Evolutionary conservation across 306 rosid species (phyloP), one percentile per base, ranked within the genome.

Genomic region (Fragaria vesca): DNA sequence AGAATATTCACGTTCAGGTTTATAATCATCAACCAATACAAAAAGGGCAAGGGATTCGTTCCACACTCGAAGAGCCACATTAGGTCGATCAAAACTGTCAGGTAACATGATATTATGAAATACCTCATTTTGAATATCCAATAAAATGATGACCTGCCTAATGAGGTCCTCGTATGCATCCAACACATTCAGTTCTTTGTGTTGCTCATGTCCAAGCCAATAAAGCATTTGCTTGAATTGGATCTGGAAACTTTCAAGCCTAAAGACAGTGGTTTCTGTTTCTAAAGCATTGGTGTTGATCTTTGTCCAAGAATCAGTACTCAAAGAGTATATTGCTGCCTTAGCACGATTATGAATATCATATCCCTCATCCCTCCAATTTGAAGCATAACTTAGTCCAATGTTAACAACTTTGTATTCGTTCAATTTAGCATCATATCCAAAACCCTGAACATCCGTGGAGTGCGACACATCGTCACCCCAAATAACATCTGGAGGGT

Each of bases 221-320:
- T 34, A 65, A 63, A 62, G 66, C 50, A 77, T 63, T 28, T 55
- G 46, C 4, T 52, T 76, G 50, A 58, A 76, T 8, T 51, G 24
- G 2, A 57, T 11, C 3, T 73, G 8, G 21, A 54, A 36, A 0
- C 3, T 5, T 2, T 42, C n/a, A 13, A 26, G 54, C 11, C 7
- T 0, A 57, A 12, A 21, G 15, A 34, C 3, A 8, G 50, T 40
- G 18, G 50, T 66, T n/a, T 54, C 18, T 21, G 21, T 54, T 55
- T 13, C 51, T 12, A 69, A 45, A 24, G 36, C 26, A 45, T 21
- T 3, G 15, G 73, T 13, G 17, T 54, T 45, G 42, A 74, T 21
- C 12, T 76, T 48, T n/a, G 21, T 34, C 48, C 72, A 76, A 21
- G 66, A 66, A 16, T 42, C 61, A 58, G 47, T 68, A 16, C 52